phyloP scores from a whole-genome alignment of 139 green algal species.

The Asterochloris erici region DNA sequence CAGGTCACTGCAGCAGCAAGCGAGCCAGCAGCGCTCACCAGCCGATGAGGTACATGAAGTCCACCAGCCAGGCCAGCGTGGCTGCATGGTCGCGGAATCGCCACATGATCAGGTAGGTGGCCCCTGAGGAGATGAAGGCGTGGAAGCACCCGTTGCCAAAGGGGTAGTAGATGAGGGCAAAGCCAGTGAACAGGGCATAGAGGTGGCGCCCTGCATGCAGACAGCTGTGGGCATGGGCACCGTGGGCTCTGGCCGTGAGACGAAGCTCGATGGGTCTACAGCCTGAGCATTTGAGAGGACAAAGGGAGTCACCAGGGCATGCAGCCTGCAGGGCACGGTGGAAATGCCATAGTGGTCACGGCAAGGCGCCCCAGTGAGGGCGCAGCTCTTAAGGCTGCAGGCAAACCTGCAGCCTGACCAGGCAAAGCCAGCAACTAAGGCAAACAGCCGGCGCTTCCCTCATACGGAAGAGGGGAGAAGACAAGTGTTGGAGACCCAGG shows the following conservation, averaged over 20 bases:
- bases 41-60: slow-evolving; percentile 73
- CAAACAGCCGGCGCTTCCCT: too few species aligned
- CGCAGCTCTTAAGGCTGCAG: too few species aligned
- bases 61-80: slow-evolving; percentile 59
- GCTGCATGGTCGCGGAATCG: slow-evolving; percentile 45
- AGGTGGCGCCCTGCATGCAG: slow-evolving; percentile 53
- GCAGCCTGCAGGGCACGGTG: neutral
- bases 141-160: slow-evolving; percentile 68
- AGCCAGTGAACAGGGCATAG: slow-evolving; percentile 55
- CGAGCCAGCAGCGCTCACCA: slow-evolving; percentile 21
- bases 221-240: neutral
- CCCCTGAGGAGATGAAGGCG: slow-evolving; percentile 36
- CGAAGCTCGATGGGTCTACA: too few species aligned
- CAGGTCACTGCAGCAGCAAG: neutral
- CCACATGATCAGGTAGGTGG: slow-evolving; percentile 66
- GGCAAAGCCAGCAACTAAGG: too few species aligned
- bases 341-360: too few species aligned
- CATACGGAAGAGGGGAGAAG: too few species aligned
- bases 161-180: slow-evolving; percentile 72
- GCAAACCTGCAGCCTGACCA: too few species aligned
- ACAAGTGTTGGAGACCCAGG: too few species aligned
- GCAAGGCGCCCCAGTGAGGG: too few species aligned
- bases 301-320: neutral
- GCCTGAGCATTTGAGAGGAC: neutral
- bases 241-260: too few species aligned